Base-by-base conservation (phyloP, 768 basidiomycete genomes). In the Chalciporus pseudorubinellus region DNA sequence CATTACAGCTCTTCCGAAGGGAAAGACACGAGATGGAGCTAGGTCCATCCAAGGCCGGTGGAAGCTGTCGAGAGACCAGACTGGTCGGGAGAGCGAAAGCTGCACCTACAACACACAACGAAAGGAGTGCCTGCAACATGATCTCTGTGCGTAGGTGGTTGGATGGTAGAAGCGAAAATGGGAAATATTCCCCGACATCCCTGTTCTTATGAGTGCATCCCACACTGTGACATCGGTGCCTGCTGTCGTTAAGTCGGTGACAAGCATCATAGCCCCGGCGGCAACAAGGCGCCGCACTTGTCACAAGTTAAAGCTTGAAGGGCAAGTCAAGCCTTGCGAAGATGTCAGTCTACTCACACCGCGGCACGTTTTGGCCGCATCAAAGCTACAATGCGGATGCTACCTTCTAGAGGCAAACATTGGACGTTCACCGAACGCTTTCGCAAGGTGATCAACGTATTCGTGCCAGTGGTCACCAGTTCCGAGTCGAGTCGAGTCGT, bases 1-100 rank as follows among this genome's bases (percentile, higher is more conserved):
- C 29, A 31, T 31, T 31, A 11, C 29, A 31, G 29, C 56, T 53
- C 16, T 56, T 59, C 19, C n/a, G 39, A 22, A 62, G 60, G 8
- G 29, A 31, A 5, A 31, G 13, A 31, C 29, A 31, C 11, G 29
- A 31, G 29, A 12, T 13, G 29, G 29, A 60, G 62, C 10, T 31
- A 28, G 36, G 63, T 11, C 10, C 13, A 31, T 31, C 29, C 4
- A 31, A 12, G 4, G 6, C 1, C 13, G 29, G 29, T 31, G 6
- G 29, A 31, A 31, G 29, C 10, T 31, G 64, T 11, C 29, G 29
- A 31, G 29, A 12, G 29, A 31, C 29, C 29, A 31, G 4, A 31
- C 29, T 13, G 29, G 29, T 31, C 13, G 29, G 29, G 29, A 13
- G 4, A 52, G 48, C 26, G 3, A 31, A 13, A 31, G 29, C 29